Evolutionary conservation across 2,329 filamentous ascomycete genomes (phyloP), one percentile per base, ranked within the genome.

Genomic region (Botryotinia globosa): DNA sequence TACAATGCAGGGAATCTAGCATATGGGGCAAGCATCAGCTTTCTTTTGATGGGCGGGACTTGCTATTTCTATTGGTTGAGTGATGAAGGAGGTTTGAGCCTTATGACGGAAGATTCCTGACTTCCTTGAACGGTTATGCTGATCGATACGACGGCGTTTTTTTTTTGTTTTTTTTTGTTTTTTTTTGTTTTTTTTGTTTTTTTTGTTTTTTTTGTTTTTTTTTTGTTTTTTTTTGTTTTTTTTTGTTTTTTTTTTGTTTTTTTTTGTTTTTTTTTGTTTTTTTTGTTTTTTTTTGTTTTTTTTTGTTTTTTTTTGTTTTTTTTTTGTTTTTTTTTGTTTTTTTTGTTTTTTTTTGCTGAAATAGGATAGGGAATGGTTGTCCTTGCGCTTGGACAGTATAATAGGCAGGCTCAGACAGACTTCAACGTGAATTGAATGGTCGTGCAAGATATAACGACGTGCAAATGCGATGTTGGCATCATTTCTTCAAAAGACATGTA

Each of bases 21-120:
- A 71, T 59, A 71, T 71, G 69, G 58, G 59, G 58, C 69, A 25
- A 71, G 69, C 69, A 71, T 65, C 69, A 71, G 69, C 59, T 71
- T 51, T 65, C 59, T 29, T 63, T 54, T 69, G 58, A 29, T 44
- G 58, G 59, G 58, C 69, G 59, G 22, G 22, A 71, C 18, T 18
- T 29, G 12, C 18, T 29, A 25, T 9, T 7, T 25, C 54, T 16
- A 65, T 71, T 71, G 69, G 69, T 9, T 65, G 59, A 12, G 34
- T n/a, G 20, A 7, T 9, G 37, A 42, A 65, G 56, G 29, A 69
- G 66, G 39, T 44, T 42, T 62, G 59, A 65, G 69, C 69, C 69
- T 71, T 71, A 71, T 65, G 69, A 71, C 59, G 69, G 45, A 71
- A 62, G 51, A 44, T 71, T 64, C 58, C 69, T 71, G 69, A 54